phyloP scores from a whole-genome alignment of 345 rosid genomes.

The Lepidium didymum region DNA sequence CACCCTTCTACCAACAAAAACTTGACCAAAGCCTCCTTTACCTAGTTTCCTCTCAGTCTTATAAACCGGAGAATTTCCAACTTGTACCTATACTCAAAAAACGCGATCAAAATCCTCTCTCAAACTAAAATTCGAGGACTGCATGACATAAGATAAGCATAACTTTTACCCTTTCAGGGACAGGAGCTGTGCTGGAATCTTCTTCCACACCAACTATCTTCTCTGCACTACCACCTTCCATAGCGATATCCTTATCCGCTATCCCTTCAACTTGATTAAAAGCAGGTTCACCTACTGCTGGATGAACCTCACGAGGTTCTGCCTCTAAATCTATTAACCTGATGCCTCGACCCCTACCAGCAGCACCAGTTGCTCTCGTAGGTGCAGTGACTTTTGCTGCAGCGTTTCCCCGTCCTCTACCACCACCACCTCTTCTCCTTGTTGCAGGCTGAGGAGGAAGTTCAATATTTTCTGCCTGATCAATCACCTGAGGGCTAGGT shows the following conservation, averaged over 20 bases:
- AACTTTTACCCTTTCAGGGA: conserved; percentile 73
- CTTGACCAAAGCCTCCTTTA: conserved; percentile 91
- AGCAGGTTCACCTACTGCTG: conserved; percentile 59
- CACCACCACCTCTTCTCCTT: conserved; percentile 82
- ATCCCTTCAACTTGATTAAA: conserved; percentile 60
- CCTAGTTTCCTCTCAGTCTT: conserved; percentile 66
- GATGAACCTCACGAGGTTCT: conserved; percentile 70
- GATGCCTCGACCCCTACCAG: conserved; percentile 73
- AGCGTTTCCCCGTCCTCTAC: conserved; percentile 89
- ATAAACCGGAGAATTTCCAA: conserved; percentile 64
- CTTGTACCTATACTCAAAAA: conserved; percentile 44
- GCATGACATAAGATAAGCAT: neutral
- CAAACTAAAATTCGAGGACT: neutral
- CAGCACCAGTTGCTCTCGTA: conserved; percentile 61
- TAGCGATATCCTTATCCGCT: conserved; percentile 77
- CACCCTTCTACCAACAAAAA: conserved; percentile 68
- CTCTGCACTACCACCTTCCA: conserved; percentile 85
- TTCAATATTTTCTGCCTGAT: conserved; percentile 58
- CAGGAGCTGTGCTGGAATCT: conserved; percentile 75
- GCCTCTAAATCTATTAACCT: conserved; percentile 86
- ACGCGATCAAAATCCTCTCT: neutral
- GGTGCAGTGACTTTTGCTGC: conserved; percentile 57
- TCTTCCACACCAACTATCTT: conserved; percentile 74
- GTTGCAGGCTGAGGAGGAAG: conserved; percentile 70
- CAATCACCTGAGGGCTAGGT: conserved; percentile 62